Percentiles rank a stretch among this genome's conserved stretches.
phyloP scores from a whole-genome alignment of 129 eudicot species.

The Tagetes erecta region DNA sequence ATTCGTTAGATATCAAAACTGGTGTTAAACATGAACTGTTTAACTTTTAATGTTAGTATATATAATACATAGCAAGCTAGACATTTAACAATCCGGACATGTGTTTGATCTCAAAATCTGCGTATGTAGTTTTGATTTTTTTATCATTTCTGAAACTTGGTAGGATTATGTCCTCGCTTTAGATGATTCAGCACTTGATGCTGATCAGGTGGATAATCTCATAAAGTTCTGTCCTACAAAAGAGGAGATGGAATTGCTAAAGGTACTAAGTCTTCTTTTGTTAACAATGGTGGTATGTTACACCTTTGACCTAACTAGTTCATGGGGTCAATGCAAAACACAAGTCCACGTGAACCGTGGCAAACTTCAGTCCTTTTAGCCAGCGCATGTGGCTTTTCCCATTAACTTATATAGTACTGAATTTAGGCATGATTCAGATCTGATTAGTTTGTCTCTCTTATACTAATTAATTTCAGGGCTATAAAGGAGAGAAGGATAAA shows the following conservation, averaged over 20 bases:
- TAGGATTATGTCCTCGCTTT: slow-evolving; percentile 81
- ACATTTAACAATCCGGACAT: slow-evolving; percentile 16
- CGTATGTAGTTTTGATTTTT: not conserved
- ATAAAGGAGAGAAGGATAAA: slow-evolving; percentile 79
- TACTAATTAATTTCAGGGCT: slow-evolving; percentile 50
- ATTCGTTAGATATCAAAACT: too few relatives aligned
- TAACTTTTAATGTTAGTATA: slow-evolving; percentile 8
- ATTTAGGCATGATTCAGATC: not conserved
- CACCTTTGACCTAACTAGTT: not conserved
- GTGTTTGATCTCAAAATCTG: slow-evolving; percentile 16
- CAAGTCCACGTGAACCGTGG: not conserved
- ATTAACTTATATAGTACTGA: not conserved
- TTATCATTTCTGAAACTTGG: slow-evolving; percentile 15
- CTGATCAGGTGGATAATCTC: slow-evolving; percentile 94
- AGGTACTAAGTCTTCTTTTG: slow-evolving; percentile 46
- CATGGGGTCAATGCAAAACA: not conserved
- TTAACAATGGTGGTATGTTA: not conserved
- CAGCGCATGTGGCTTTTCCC: not conserved
- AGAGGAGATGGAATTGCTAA: slow-evolving; percentile 83
- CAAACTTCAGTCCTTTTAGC: not conserved
- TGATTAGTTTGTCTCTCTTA: slow-evolving; percentile 14
- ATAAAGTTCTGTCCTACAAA: slow-evolving; percentile 95
- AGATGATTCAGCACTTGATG: slow-evolving; percentile 93
- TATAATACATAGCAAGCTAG: slow-evolving; percentile 7
- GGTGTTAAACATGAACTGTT: not conserved